Percentiles rank a stretch among this genome's conserved stretches.
These are phyloP conservation scores for Colletotrichum orchidophilum DNA, from an alignment of 2,329 filamentous ascomycete genomes.

Conservation along the genomic window DNA sequence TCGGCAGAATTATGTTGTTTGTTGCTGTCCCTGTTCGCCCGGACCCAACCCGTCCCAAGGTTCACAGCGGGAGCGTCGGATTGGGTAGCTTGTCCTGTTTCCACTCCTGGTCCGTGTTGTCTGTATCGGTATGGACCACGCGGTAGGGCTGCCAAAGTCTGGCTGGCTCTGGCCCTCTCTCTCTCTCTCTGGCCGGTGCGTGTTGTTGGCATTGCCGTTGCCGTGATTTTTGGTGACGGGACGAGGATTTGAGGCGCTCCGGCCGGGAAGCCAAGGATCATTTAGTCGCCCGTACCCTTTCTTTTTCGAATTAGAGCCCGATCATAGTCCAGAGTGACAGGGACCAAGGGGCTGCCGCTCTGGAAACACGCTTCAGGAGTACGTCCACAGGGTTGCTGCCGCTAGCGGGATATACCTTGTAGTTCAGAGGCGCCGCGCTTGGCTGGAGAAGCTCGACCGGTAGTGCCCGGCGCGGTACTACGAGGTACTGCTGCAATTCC, in stretches of 20 bases:
- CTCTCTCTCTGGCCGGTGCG: too few relatives aligned
- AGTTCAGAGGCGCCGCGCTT: not conserved
- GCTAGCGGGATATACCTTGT: not conserved
- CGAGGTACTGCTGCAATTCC: not conserved
- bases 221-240: conserved; percentile 19
- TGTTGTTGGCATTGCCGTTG: not conserved
- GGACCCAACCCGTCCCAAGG: not conserved
- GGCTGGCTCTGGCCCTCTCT: not conserved
- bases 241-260: conserved; percentile 1
- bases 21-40: not conserved
- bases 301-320: conserved; percentile 2
- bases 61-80: conserved; percentile 26
- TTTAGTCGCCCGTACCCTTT: not conserved
- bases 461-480: not conserved
- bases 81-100: not conserved
- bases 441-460: not conserved
- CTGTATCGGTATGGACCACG: not conserved
- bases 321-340: not conserved
- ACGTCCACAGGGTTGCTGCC: not conserved
- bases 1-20: conserved; percentile 16
- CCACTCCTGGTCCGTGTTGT: not conserved
- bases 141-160: conserved; percentile 17
- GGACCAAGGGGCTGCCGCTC: not conserved
- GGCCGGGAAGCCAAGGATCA: not conserved
- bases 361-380: not conserved